Percentiles rank a stretch among this genome's conserved stretches.
Conservation (phyloP, 2,329 filamentous ascomycete genomes). For the Nannizzia gypsea region DNA sequence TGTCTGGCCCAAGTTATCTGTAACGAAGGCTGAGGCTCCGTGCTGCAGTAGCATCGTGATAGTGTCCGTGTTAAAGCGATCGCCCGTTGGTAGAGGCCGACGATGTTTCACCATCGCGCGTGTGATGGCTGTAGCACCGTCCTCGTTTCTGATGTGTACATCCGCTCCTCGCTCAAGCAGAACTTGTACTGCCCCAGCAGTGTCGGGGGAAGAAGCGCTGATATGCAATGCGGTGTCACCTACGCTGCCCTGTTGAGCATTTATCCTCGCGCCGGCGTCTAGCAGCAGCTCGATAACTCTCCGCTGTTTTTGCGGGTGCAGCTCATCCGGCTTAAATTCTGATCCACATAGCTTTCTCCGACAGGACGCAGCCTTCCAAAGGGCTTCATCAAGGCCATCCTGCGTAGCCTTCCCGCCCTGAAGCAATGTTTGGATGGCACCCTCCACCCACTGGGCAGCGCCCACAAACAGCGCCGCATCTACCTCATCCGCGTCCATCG, state of each 20-base stretch:
- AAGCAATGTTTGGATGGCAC: neutral
- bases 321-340: neutral
- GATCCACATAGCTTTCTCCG: neutral
- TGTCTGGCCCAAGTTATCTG: neutral
- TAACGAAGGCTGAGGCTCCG: neutral
- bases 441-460: neutral
- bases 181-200: slow-evolving; percentile 2
- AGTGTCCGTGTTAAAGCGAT: neutral
- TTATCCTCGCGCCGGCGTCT: neutral
- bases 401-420: neutral
- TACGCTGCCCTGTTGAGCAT: neutral
- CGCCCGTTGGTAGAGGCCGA: neutral
- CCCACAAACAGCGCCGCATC: neutral
- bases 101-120: neutral
- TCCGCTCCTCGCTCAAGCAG: neutral
- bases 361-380: neutral
- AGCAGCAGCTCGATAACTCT: neutral
- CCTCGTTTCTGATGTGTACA: neutral
- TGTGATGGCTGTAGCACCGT: neutral
- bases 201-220: neutral
- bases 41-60: neutral
- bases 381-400: neutral
- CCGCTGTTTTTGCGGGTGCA: neutral
- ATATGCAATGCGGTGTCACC: neutral
- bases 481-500: neutral